Conservation (phyloP, 139 green algal genomes). For the Chlorella vulgaris region DNA sequence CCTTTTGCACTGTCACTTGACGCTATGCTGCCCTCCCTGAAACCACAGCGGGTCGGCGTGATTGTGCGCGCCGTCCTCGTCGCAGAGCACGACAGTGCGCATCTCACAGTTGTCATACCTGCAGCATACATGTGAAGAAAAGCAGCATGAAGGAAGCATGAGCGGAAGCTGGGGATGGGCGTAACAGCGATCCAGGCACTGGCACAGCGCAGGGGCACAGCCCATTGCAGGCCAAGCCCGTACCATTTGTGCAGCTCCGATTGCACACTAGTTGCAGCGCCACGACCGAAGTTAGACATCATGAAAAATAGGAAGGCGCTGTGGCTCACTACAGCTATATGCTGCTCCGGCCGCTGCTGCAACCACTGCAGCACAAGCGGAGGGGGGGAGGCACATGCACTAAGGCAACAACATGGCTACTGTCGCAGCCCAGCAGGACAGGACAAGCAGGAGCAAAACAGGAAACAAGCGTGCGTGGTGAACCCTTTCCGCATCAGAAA, state of each 20-base stretch:
- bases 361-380: slow-evolving; percentile 19
- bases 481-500: not conserved
- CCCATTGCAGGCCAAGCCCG: not conserved
- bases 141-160: not conserved
- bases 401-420: not conserved
- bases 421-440: not conserved
- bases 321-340: slow-evolving; percentile 60
- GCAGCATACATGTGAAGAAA: no score
- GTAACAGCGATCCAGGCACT: not conserved
- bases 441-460: not conserved
- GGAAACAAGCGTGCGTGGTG: no score
- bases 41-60: slow-evolving; percentile 37
- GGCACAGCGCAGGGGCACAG: not conserved
- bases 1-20: no score
- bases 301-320: slow-evolving; percentile 50
- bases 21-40: slow-evolving; percentile 5
- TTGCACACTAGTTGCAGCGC: slow-evolving; percentile 29
- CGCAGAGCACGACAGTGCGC: slow-evolving; percentile 52
- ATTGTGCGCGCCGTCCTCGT: slow-evolving; percentile 34
- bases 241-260: slow-evolving; percentile 52
- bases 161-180: not conserved
- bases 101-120: slow-evolving; percentile 69
- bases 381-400: not conserved
- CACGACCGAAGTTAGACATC: slow-evolving; percentile 43
- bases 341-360: slow-evolving; percentile 41